These are phyloP conservation scores for Rosa multiflora DNA, from an alignment of 306 rosid species.

Conservation along the genomic window DNA sequence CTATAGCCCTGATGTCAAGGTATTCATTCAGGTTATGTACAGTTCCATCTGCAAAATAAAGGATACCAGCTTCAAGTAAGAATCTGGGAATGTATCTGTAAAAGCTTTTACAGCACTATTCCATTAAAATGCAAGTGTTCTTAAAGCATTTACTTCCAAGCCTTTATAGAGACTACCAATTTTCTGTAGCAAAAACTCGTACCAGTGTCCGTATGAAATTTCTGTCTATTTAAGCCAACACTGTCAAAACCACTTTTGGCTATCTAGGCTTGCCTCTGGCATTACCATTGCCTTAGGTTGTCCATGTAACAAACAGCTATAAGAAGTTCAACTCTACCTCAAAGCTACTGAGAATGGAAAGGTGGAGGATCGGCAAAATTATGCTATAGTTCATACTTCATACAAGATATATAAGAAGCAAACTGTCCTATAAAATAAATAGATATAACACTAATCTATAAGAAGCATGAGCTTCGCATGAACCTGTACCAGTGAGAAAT, in stretches of 20 bases:
- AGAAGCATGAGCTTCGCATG: not conserved
- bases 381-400: not conserved
- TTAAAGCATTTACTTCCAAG: not conserved
- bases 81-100: not conserved
- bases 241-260: not conserved
- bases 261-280: not conserved
- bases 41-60: slow-evolving; percentile 66
- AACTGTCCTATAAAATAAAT: not conserved
- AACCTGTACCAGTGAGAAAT: not conserved
- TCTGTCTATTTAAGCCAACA: not conserved
- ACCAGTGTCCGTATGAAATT: not conserved
- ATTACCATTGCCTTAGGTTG: not conserved
- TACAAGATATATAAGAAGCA: not conserved
- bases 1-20: slow-evolving; percentile 40
- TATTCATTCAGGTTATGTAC: slow-evolving; percentile 72
- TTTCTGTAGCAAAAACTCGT: not conserved
- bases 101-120: not conserved
- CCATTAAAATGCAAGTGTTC: not conserved
- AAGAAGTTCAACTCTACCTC: no score
- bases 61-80: not conserved
- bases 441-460: not conserved
- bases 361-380: not conserved
- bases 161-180: not conserved
- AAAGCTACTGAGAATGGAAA: not conserved
- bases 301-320: not conserved